Base-by-base conservation (phyloP, 2,329 filamentous ascomycete genomes). In the Rhexocercosporidium sp. region DNA sequence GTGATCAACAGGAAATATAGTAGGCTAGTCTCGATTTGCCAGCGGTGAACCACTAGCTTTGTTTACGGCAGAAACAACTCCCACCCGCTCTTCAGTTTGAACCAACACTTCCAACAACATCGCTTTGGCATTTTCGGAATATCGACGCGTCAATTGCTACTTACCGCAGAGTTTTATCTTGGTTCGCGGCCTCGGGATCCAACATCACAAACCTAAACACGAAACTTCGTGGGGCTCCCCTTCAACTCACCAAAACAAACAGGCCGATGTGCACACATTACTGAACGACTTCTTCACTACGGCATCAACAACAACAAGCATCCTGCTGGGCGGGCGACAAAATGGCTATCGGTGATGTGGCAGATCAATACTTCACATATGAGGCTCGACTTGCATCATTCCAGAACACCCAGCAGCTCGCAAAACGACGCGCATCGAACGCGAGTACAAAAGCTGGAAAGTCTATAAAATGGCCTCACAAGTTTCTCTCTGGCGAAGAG, bases 371-470 rank as follows among this genome's bases (percentile, higher is more conserved):
- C 77, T 83, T 86, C 72, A 91, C 91, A 18, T 90, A 89, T 71
- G 89, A 93, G 71, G 90, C 89, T 74, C 92, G 96, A 57, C 81
- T 97, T 41, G 89, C 89, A 37, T 95, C 93, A 12, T 99, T 98
- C 79, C 86, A 91, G 60, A 83, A 83, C 63, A 80, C 87, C 2
- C 85, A 92, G 64, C 85, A 86, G 14, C 81, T 86, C 44, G 81
- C 85, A 47, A 93, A 93, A 78, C 89, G 92, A 75, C 86, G 92
- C 77, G 84, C 86, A 34, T 96, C 92, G 14, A 87, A 84, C 66
- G 83, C 88, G 69, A 86, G 84, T 66, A 82, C 88, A 64, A 86
- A 86, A 76, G 82, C 82, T 51, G 76, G 81, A 66, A 90, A 90
- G 76, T 77, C 83, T 62, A 80, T 86, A 56, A 82, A 86, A 78